Evolutionary conservation across 805 yeast species (phyloP).

Genomic region (Yamadazyma endophytica): DNA sequence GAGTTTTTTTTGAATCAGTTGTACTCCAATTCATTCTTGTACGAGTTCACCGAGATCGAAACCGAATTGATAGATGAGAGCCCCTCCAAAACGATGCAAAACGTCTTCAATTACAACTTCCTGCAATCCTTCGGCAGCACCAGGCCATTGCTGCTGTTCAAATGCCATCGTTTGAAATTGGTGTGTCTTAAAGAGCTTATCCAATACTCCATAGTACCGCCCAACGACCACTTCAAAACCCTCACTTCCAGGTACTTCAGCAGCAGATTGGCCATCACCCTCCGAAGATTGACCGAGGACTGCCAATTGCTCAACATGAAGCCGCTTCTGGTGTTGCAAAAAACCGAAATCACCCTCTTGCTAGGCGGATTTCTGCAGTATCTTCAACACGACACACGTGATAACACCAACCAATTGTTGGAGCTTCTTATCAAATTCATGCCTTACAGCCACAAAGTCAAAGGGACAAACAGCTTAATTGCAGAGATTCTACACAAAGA

Average conservation of each 20-base stretch:
- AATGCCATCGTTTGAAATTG: conserved; percentile 48
- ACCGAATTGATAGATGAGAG: conserved; percentile 18
- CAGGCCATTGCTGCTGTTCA: conserved; percentile 37
- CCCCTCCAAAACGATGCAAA: conserved; percentile 32
- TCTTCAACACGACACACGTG: conserved; percentile 1
- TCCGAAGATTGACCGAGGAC: conserved; percentile 64
- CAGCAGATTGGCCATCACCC: conserved; percentile 54
- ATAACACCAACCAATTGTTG: not conserved
- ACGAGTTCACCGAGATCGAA: conserved; percentile 55
- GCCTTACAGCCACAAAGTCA: not conserved
- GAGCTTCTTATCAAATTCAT: too few species aligned
- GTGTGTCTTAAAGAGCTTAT: conserved; percentile 52
- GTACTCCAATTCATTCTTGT: conserved; percentile 58
- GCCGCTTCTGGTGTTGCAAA: conserved; percentile 68
- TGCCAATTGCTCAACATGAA: conserved; percentile 51
- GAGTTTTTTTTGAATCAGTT: conserved; percentile 44
- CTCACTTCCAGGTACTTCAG: conserved; percentile 37
- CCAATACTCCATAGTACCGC: conserved; percentile 25
- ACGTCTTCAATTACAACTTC: conserved; percentile 38
- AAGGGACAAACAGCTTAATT: not conserved
- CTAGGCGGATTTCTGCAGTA: conserved; percentile 32
- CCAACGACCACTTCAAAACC: conserved; percentile 12
- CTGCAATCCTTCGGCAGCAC: conserved; percentile 63
- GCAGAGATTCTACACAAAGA: not conserved
- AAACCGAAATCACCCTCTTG: conserved; percentile 51